These are phyloP conservation scores for Casuarina equisetifolia DNA, from an alignment of 306 rosid genomes.

Conservation along the genomic window DNA sequence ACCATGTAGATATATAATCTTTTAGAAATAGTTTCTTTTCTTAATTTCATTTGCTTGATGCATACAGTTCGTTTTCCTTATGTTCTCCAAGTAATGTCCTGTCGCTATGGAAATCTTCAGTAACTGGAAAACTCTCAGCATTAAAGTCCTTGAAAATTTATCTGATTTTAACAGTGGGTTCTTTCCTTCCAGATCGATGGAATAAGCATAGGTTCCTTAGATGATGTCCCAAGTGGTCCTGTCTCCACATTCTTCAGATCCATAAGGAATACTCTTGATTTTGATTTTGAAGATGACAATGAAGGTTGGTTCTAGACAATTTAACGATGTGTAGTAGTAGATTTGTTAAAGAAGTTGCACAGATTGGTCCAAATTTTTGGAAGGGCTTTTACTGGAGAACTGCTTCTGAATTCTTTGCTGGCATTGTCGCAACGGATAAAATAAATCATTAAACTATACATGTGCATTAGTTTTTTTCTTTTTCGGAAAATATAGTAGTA, in stretches of 20 bases:
- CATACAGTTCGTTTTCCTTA: not conserved
- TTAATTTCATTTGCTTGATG: not conserved
- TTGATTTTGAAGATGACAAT: conserved; percentile 92
- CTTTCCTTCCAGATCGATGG: conserved; percentile 68
- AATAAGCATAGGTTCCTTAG: conserved; percentile 75
- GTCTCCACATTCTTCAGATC: conserved; percentile 80
- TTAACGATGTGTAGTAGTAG: not conserved
- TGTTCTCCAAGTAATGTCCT: not conserved
- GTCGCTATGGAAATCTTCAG: conserved; percentile 5
- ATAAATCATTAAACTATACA: not conserved
- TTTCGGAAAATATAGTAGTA: not conserved
- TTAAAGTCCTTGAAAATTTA: conserved; percentile 10
- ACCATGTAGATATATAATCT: not conserved
- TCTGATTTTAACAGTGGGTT: conserved; percentile 11
- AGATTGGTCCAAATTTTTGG: not conserved
- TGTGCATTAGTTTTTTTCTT: not conserved
- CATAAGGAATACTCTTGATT: conserved; percentile 89
- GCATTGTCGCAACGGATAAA: not conserved
- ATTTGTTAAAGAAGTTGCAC: not conserved
- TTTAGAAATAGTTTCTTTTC: not conserved
- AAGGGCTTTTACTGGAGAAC: not conserved
- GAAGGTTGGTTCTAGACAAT: conserved; percentile 61
- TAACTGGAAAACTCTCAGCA: not conserved
- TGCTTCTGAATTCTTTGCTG: not conserved
- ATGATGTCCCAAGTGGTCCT: conserved; percentile 86